Percentiles rank a stretch among this genome's conserved stretches.
Conservation (phyloP, 1,139 yeast species). For the Scheffersomyces cryptocercus region DNA sequence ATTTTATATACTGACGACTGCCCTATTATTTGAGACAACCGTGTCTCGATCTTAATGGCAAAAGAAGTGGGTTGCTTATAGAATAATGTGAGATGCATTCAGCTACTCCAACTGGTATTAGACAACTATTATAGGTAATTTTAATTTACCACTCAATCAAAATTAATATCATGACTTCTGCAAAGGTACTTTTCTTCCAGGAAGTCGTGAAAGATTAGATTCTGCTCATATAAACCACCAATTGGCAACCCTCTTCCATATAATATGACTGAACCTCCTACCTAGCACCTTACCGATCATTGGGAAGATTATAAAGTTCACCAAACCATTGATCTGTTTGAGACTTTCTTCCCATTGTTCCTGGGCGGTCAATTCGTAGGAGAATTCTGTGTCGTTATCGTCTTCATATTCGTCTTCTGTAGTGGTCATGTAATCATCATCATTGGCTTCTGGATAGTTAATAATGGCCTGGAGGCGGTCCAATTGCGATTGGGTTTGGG, state of each 20-base stretch:
- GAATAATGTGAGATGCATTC: too few relatives aligned
- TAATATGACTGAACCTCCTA: constrained; percentile 45
- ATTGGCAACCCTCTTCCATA: constrained; percentile 36
- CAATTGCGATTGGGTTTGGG: background rate
- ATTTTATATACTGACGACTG: too few relatives aligned
- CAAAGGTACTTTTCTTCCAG: constrained; percentile 1
- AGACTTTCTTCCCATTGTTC: constrained; percentile 82
- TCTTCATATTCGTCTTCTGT: constrained; percentile 12
- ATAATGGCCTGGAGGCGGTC: background rate
- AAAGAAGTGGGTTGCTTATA: too few relatives aligned
- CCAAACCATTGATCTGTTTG: constrained; percentile 56
- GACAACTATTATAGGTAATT: background rate
- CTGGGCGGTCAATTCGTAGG: constrained; percentile 46
- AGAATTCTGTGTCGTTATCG: constrained; percentile 7
- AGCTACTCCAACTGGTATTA: background rate
- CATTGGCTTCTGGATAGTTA: background rate
- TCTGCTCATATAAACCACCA: constrained; percentile 25
- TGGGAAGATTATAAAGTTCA: constrained; percentile 64
- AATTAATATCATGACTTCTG: background rate
- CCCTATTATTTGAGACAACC: too few relatives aligned
- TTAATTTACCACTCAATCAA: background rate
- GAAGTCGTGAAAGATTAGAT: background rate
- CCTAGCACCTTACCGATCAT: constrained; percentile 72
- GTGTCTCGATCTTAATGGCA: too few relatives aligned
- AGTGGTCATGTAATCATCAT: background rate